Evolutionary conservation across 441 rosid genomes (phyloP).

Genomic region (Erodium moschatum): DNA sequence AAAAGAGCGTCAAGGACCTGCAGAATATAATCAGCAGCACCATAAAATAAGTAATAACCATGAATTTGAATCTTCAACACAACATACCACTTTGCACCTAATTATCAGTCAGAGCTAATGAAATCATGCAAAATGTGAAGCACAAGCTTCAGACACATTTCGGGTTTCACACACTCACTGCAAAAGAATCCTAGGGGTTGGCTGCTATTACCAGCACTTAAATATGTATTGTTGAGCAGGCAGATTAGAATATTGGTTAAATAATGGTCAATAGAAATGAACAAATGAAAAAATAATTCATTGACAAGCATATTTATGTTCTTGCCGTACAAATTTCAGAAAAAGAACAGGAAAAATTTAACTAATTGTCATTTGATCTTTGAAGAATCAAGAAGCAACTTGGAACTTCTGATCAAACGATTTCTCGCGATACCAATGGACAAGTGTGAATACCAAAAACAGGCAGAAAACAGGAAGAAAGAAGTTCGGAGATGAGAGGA

Average conservation of each 20-base stretch:
- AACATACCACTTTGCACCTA: background rate
- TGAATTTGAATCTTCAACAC: background rate
- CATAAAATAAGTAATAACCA: slow-evolving; percentile 13
- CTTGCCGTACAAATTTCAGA: background rate
- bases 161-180: too few species aligned
- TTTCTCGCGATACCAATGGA: too few species aligned
- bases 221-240: too few species aligned
- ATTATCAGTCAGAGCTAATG: background rate
- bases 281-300: too few species aligned
- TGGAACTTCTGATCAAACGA: background rate
- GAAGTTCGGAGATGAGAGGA: background rate
- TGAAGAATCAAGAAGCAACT: background rate
- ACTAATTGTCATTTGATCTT: too few species aligned
- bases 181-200: too few species aligned
- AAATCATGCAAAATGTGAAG: background rate
- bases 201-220: too few species aligned
- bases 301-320: background rate
- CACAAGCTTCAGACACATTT: background rate
- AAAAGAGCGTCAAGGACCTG: slow-evolving; percentile 82
- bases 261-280: too few species aligned
- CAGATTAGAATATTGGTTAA: too few species aligned
- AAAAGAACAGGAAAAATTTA: background rate
- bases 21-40: slow-evolving; percentile 16
- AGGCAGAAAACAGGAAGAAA: background rate
- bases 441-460: too few species aligned